A percentile compares a stretch with the other conserved stretches of the same genome.
Conservation (phyloP, 805 yeast species). For the Yarrowia yakushimensis region DNA sequence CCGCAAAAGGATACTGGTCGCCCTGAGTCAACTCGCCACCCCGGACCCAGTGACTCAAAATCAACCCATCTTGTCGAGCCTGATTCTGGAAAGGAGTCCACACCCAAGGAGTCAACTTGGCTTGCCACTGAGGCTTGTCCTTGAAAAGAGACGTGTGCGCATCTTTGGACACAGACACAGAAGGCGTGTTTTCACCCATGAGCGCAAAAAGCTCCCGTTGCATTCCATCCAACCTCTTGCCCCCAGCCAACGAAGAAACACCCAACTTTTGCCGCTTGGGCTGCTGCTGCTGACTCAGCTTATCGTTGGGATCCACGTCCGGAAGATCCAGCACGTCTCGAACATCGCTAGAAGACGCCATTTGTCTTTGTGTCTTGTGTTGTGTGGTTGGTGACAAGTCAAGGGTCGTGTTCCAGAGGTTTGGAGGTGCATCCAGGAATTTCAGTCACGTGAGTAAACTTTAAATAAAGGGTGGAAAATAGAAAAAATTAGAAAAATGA, state of each 20-base stretch:
- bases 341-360: slow-evolving; percentile 36
- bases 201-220: slow-evolving; percentile 85
- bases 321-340: slow-evolving; percentile 37
- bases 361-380: not conserved
- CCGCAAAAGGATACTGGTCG: slow-evolving; percentile 57
- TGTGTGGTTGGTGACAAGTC: not conserved
- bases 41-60: slow-evolving; percentile 80
- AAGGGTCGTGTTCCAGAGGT: too few species aligned
- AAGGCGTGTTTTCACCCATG: slow-evolving; percentile 89
- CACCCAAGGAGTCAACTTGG: slow-evolving; percentile 81
- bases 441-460: not conserved
- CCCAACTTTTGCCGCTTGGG: slow-evolving; percentile 25
- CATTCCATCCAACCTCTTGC: slow-evolving; percentile 54
- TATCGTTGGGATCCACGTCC: slow-evolving; percentile 26
- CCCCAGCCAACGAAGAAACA: not conserved
- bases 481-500: too few species aligned
- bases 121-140: slow-evolving; percentile 56
- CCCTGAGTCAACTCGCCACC: slow-evolving; percentile 50
- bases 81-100: slow-evolving; percentile 57
- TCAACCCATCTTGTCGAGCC: slow-evolving; percentile 49
- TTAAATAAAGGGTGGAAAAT: too few species aligned
- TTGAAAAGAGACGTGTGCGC: slow-evolving; percentile 42
- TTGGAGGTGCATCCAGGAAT: too few species aligned
- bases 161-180: slow-evolving; percentile 53
- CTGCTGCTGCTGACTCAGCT: slow-evolving; percentile 19